These are phyloP conservation scores for Stereum hirsutum DNA, from an alignment of 1,284 basidiomycete species.

Conservation along the genomic window DNA sequence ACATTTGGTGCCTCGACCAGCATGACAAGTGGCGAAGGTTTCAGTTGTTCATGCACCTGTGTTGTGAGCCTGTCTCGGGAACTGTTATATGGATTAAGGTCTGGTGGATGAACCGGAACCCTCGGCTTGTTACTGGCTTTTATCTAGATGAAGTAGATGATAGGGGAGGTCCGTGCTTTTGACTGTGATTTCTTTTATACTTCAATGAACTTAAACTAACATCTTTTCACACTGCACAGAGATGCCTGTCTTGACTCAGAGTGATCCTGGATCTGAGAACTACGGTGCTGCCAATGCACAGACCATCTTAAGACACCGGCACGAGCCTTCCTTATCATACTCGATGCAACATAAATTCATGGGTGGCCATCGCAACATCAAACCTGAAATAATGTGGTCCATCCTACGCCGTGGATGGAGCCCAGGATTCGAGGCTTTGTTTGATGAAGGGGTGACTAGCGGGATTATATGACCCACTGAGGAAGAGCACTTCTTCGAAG, in stretches of 20 bases:
- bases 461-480: too few species aligned
- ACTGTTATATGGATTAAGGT: neutral
- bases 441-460: too few species aligned
- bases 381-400: neutral
- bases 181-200: too few species aligned
- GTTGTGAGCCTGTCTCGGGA: constrained; percentile 20
- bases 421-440: constrained; percentile 24
- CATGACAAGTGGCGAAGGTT: constrained; percentile 33
- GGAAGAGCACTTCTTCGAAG: too few species aligned
- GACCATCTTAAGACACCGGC: constrained; percentile 21
- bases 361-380: constrained; percentile 13
- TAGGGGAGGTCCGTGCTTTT: too few species aligned
- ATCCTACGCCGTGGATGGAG: constrained; percentile 15
- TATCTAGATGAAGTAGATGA: neutral
- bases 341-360: constrained; percentile 27
- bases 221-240: neutral
- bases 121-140: constrained; percentile 22
- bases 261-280: constrained; percentile 30
- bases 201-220: too few species aligned
- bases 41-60: constrained; percentile 25
- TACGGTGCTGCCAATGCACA: constrained; percentile 27
- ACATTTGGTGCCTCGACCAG: constrained; percentile 28
- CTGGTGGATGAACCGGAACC: constrained; percentile 21
- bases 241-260: constrained; percentile 25
- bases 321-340: constrained; percentile 21